Evolutionary conservation across 2,329 filamentous ascomycete genomes (phyloP), one percentile per base, ranked within the genome.

Genomic region (Zymoseptoria tritici): DNA sequence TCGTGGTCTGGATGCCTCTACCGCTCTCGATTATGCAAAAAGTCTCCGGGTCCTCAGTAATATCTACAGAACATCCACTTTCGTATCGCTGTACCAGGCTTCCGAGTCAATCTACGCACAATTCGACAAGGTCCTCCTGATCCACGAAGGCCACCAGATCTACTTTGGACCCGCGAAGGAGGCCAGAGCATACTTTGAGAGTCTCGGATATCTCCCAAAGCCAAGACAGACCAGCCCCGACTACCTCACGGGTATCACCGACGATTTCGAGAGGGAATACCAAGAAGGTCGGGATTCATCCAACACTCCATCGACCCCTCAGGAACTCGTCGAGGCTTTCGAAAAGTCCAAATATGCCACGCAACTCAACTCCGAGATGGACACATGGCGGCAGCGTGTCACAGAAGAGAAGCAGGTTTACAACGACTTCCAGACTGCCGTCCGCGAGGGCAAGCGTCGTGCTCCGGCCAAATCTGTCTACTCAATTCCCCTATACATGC

Each of bases 11-110:
- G 79, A 81, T 60, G 76, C 78, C 24, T 77, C 75, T 4, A 80
- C 78, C 11, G 78, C 78, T 24, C 72, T 81, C 20, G 78, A 80
- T 61, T 81, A 79, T 57, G 77, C 76, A 2, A 77, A 78, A 49
- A 78, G 76, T 1, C 67, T 80, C 7, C 70, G 78, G n/a, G 71
- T 78, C 49, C 82, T 93, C 77, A 94, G 90, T 21, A 88, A 94
- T 72, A 84, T 94, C 57, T 91, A 91, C 80, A 85, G 88, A 71
- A 91, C 87, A 0, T 89, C 88, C 1, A 94, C 90, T 0, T 92
- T 94, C 62, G 90, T 95, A 1, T 91, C 90, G 0, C 78, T 96
- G 0, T 96, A 95, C 73, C 90, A 95, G 71, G 90, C 89, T 0
- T 91, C 87, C 0, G 89, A 94, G 74, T 91, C 85, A 53, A 70